A percentile compares a stretch with the other conserved stretches of the same genome.
phyloP scores from a whole-genome alignment of 768 basidiomycete species.

The Cyathus striatus region DNA sequence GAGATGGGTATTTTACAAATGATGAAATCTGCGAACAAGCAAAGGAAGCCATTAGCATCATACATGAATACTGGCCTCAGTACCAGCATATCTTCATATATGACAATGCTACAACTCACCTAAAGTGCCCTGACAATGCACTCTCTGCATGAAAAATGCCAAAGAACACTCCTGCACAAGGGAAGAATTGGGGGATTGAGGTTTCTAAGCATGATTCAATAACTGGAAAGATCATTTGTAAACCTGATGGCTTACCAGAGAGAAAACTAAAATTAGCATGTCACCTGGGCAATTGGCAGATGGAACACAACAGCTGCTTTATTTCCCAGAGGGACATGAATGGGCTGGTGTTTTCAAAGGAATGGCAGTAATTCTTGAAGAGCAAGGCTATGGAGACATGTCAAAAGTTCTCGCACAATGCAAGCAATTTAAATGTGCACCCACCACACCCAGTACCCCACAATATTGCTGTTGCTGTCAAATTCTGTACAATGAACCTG shows the following conservation, averaged over 20 bases:
- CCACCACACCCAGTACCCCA: slow-evolving; percentile 1
- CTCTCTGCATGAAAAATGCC: slow-evolving; percentile 28
- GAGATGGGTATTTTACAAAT: slow-evolving; percentile 19
- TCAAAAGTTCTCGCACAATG: slow-evolving; percentile 19
- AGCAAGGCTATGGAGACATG: slow-evolving; percentile 15
- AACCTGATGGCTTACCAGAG: slow-evolving; percentile 14
- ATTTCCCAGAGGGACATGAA: slow-evolving; percentile 20
- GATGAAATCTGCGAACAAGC: slow-evolving; percentile 22
- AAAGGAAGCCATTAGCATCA: slow-evolving; percentile 11
- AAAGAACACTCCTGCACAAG: slow-evolving; percentile 13
- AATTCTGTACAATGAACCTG: slow-evolving; percentile 28
- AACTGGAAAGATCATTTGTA: slow-evolving; percentile 16
- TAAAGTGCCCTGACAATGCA: slow-evolving; percentile 15
- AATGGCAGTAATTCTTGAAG: slow-evolving; percentile 23
- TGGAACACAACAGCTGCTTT: slow-evolving; percentile 21
- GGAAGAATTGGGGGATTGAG: slow-evolving; percentile 12
- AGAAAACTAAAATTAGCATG: slow-evolving; percentile 25
- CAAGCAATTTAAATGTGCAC: slow-evolving; percentile 19
- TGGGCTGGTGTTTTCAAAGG: slow-evolving; percentile 28
- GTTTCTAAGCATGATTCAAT: slow-evolving; percentile 7
- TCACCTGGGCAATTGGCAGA: slow-evolving; percentile 10
- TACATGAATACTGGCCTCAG: slow-evolving; percentile 13
- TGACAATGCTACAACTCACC: slow-evolving; percentile 25
- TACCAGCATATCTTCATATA: slow-evolving; percentile 13
- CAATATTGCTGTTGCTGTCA: slow-evolving; percentile 21